Base-by-base conservation (phyloP, 495 filamentous ascomycete genomes). In the Daldinia loculata region DNA sequence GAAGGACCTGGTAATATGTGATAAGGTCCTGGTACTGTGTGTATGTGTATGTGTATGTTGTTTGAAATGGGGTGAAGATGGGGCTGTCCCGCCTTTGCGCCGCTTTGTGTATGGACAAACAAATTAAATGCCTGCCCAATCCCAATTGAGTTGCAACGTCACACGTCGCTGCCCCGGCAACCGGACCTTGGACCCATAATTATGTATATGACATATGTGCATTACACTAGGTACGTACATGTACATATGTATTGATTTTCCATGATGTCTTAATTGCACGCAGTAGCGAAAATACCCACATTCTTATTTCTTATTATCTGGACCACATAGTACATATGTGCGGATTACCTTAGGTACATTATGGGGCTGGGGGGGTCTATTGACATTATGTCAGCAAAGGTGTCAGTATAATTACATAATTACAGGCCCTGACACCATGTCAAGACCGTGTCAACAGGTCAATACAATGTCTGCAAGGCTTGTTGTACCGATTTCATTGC, bases 101-200 rank as follows among this genome's bases (percentile, higher is more conserved):
- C 30, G 26, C 36, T 26, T 48, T 50, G 45, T 59, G 45, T 66
- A 62, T 74, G 62, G 67, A 74, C 66, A 75, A 77, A 77, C 75
- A 77, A 76, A 69, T 61, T 26, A 34, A 51, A 43, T 48, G 12
- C 22, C 41, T 59, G 59, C 59, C 75, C 75, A 77, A 77, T 76
- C 74, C 56, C 34, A 59, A 70, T 64, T 39, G 26, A 34, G 63
- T 70, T 72, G 66, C 66, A 74, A 63, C 74, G 66, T 74, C 67
- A 66, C 68, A 63, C 19, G 48, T 39, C 38, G 75, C 57, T 74
- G 70, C 48, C 74, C 59, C 34, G 53, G 74, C 73, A 77, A 77
- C 75, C 8, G 51, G 55, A 56, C 39, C 64, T 52, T 43, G 45
- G 45, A 24, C 48, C 75, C 66, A 62, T n/a, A 38, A 12, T 22